Conservation (phyloP, 768 basidiomycete genomes). For the Chlorophyllum brunneum region DNA sequence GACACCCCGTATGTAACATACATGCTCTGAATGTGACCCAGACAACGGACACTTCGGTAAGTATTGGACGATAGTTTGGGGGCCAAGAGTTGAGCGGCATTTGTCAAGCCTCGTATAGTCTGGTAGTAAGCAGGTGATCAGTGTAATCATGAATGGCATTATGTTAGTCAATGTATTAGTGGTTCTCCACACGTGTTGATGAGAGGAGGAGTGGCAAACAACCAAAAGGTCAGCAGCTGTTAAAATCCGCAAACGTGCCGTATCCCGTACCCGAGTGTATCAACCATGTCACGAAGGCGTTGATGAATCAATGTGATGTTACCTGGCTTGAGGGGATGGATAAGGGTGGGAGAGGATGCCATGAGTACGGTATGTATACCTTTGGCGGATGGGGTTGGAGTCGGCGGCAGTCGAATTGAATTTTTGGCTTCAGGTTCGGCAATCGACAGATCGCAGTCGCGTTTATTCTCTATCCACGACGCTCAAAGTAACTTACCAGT, state of each 20-base stretch:
- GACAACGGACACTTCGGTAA: background rate
- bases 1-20: background rate
- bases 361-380: no score
- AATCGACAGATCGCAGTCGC: background rate
- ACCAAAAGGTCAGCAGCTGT: no score
- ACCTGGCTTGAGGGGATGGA: no score
- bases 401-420: conserved; percentile 1
- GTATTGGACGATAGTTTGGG: no score
- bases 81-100: background rate
- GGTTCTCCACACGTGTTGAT: background rate
- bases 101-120: background rate
- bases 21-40: no score
- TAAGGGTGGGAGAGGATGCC: background rate
- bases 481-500: no score
- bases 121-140: conserved; percentile 1
- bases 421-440: conserved; percentile 2
- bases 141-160: background rate
- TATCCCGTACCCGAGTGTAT: background rate
- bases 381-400: no score
- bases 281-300: background rate
- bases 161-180: background rate
- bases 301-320: no score
- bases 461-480: no score
- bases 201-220: background rate
- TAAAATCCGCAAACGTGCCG: background rate